phyloP scores from a whole-genome alignment of 73 alveolate genomes.

The Breviolum minutum region DNA sequence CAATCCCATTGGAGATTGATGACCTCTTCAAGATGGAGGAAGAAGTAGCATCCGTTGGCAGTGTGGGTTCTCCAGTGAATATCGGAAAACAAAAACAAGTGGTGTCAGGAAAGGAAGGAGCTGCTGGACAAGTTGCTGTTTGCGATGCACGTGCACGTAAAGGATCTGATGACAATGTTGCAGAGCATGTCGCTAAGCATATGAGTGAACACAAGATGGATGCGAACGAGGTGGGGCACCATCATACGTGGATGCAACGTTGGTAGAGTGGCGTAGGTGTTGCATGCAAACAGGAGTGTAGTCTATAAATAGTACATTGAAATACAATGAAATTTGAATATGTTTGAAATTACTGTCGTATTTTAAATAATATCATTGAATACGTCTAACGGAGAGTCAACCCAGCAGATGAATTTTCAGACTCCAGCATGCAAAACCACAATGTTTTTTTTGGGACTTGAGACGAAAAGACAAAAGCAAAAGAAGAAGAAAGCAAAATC shows the following conservation, averaged over 20 bases:
- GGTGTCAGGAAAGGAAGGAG: slow-evolving; percentile 25
- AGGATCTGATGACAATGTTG: background rate
- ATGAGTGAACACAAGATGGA: background rate
- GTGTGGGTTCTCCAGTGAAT: background rate
- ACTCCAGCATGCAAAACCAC: no score
- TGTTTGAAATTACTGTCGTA: background rate
- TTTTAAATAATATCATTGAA: no score
- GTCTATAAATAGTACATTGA: no score
- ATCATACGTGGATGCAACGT: background rate
- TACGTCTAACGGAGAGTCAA: no score
- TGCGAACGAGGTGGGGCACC: background rate
- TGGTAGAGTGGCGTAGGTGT: background rate
- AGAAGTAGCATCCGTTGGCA: background rate
- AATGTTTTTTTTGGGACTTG: no score
- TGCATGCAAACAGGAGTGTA: no score
- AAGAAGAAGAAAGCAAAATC: no score
- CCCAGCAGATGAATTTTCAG: no score
- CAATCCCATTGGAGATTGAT: slow-evolving; percentile 65
- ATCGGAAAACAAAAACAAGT: background rate
- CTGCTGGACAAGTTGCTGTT: slow-evolving; percentile 41
- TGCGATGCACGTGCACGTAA: slow-evolving; percentile 39
- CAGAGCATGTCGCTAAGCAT: background rate
- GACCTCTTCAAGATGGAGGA: slow-evolving; percentile 80
- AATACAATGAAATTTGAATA: no score
- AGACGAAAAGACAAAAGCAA: no score